Evolutionary conservation across 2,329 filamentous ascomycete species (phyloP).

Genomic region (Fusarium xyrophilum): DNA sequence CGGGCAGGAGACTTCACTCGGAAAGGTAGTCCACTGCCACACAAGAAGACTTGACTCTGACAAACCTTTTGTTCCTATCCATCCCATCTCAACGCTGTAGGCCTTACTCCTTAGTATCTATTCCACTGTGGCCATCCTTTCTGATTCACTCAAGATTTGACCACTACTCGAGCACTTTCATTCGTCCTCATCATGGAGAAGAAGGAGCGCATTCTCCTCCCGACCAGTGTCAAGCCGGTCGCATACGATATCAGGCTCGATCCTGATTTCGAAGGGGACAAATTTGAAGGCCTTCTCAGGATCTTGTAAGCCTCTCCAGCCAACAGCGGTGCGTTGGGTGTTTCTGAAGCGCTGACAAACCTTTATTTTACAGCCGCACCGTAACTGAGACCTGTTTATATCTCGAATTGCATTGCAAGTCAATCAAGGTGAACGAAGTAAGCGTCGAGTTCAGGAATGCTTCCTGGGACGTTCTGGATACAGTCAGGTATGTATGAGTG

Average conservation of each 20-base stretch:
- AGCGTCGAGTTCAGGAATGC: fast-evolving
- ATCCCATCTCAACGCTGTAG: too few species aligned
- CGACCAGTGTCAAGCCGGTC: fast-evolving
- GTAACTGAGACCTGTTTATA: not conserved
- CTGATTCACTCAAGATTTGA: not conserved
- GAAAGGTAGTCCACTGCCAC: too few species aligned
- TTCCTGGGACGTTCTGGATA: fast-evolving
- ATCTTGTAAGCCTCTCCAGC: not conserved
- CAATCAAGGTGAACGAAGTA: not conserved
- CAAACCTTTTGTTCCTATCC: too few species aligned
- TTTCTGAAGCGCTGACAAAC: not conserved
- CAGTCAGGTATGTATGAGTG: fast-evolving
- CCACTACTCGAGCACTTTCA: not conserved
- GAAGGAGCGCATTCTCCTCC: not conserved
- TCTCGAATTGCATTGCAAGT: not conserved
- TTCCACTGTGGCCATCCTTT: too few species aligned
- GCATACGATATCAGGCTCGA: fast-evolving
- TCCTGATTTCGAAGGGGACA: not conserved
- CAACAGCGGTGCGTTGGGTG: fast-evolving
- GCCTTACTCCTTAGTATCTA: too few species aligned
- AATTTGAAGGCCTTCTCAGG: fast-evolving
- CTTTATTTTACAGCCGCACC: not conserved
- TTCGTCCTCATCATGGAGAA: not conserved
- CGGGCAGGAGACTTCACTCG: too few species aligned
- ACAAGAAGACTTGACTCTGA: too few species aligned